These are phyloP conservation scores for Nicotiana benthamiana DNA, from an alignment of 257 asterid genomes.

Conservation along the genomic window DNA sequence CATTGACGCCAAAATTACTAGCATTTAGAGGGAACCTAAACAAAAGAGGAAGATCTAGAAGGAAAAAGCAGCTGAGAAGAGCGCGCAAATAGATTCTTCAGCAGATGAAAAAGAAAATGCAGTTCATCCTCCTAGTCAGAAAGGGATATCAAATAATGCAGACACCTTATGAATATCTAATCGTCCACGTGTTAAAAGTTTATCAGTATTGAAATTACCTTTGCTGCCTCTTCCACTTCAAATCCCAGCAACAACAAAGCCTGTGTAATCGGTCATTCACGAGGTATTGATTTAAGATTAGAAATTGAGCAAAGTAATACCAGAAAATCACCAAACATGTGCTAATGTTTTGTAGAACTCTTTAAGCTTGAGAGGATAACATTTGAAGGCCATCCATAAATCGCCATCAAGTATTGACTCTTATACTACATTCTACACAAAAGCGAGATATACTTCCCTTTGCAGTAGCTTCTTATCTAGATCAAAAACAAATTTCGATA, in stretches of 20 bases:
- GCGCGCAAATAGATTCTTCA: too few species aligned
- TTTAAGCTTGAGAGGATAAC: not conserved
- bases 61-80: too few species aligned
- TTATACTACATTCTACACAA: not conserved
- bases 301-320: not conserved
- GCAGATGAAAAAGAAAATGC: too few species aligned
- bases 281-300: not conserved
- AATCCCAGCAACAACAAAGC: conserved; percentile 79
- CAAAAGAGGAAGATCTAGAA: too few species aligned
- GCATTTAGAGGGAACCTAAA: too few species aligned
- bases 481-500: not conserved
- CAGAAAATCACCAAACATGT: not conserved
- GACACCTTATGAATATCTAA: not conserved
- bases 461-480: not conserved
- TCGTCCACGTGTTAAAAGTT: not conserved
- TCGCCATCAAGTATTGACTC: not conserved
- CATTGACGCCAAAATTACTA: not conserved
- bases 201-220: conserved; percentile 29
- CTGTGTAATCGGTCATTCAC: conserved; percentile 29
- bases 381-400: not conserved
- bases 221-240: conserved; percentile 57
- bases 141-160: not conserved
- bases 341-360: not conserved
- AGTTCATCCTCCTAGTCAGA: too few species aligned
- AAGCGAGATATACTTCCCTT: not conserved